Evolutionary conservation across 768 basidiomycete genomes (phyloP).

Genomic region (Asterophora lycoperdoides): DNA sequence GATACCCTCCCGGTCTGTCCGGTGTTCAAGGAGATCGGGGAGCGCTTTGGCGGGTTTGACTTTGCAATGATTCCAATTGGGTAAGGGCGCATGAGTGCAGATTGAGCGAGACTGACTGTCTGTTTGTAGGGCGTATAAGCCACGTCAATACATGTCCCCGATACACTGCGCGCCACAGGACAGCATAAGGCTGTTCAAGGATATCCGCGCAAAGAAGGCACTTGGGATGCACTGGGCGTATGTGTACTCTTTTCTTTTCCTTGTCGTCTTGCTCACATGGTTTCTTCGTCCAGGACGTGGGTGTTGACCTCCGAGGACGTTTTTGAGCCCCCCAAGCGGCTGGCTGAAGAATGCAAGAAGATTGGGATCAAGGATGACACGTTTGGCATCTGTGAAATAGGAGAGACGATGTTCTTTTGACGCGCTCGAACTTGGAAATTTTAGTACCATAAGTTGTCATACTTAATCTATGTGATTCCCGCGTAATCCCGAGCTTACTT

Average conservation of each 20-base stretch:
- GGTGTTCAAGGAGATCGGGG: slow-evolving; percentile 69
- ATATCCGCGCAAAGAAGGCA: slow-evolving; percentile 54
- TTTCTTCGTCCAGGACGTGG: slow-evolving; percentile 40
- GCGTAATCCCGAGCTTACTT: no score
- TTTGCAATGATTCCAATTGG: slow-evolving; percentile 71
- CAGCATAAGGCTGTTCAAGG: slow-evolving; percentile 62
- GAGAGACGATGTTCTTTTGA: slow-evolving; percentile 47
- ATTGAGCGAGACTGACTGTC: neutral
- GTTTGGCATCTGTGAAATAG: slow-evolving; percentile 56
- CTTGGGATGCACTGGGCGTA: slow-evolving; percentile 74
- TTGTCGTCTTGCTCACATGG: neutral
- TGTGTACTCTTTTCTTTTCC: slow-evolving; percentile 11
- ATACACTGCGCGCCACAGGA: slow-evolving; percentile 67
- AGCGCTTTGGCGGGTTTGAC: slow-evolving; percentile 58
- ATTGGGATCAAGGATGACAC: slow-evolving; percentile 47
- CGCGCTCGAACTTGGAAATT: no score
- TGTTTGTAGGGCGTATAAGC: slow-evolving; percentile 48
- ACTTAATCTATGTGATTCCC: no score
- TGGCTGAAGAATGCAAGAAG: slow-evolving; percentile 49
- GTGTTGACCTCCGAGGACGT: slow-evolving; percentile 50
- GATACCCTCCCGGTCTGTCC: slow-evolving; percentile 59
- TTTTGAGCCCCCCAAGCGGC: slow-evolving; percentile 52
- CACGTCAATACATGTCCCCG: slow-evolving; percentile 51
- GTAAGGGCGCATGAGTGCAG: slow-evolving; percentile 20
- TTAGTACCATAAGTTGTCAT: no score